Conservation (phyloP, 208 protist species). For the Leishmania major region DNA sequence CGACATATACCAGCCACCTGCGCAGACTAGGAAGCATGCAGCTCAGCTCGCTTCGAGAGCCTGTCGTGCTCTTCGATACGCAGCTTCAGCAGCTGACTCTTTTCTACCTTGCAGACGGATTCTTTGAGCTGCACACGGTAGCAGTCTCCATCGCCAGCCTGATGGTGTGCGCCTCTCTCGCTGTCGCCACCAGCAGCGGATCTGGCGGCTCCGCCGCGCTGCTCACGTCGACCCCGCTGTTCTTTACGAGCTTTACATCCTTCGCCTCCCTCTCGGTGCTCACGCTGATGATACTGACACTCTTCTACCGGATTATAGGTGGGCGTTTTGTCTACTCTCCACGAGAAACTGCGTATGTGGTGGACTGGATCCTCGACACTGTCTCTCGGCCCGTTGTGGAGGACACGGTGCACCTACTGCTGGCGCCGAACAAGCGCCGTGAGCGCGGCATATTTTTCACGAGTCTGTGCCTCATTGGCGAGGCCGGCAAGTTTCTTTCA, state of each 20-base stretch:
- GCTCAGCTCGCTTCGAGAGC: constrained; percentile 17
- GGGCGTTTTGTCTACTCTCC: constrained; percentile 27
- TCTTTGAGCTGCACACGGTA: constrained; percentile 36
- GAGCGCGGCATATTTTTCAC: constrained; percentile 27
- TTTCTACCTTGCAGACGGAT: constrained; percentile 32
- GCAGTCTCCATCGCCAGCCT: constrained; percentile 6
- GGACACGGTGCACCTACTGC: constrained; percentile 9
- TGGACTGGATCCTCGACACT: constrained; percentile 40
- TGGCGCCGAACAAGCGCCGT: constrained; percentile 11
- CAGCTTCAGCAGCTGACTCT: constrained; percentile 41
- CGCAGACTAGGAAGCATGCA: constrained; percentile 1
- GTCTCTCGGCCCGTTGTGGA: constrained; percentile 20
- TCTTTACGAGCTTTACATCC: constrained; percentile 37
- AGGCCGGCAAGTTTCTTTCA: constrained; percentile 35
- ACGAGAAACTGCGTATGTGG: constrained; percentile 16
- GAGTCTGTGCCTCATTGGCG: constrained; percentile 17
- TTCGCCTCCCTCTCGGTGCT: constrained; percentile 25
- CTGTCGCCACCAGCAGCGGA: constrained; percentile 10
- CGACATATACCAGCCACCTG: neutral
- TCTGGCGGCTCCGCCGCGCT: neutral
- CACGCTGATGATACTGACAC: constrained; percentile 32
- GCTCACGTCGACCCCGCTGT: neutral
- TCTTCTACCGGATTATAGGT: constrained; percentile 31
- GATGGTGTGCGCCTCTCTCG: constrained; percentile 32
- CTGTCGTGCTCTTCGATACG: constrained; percentile 27